These are phyloP conservation scores for Gossypium laxum DNA, from an alignment of 441 rosid species.

Conservation along the genomic window DNA sequence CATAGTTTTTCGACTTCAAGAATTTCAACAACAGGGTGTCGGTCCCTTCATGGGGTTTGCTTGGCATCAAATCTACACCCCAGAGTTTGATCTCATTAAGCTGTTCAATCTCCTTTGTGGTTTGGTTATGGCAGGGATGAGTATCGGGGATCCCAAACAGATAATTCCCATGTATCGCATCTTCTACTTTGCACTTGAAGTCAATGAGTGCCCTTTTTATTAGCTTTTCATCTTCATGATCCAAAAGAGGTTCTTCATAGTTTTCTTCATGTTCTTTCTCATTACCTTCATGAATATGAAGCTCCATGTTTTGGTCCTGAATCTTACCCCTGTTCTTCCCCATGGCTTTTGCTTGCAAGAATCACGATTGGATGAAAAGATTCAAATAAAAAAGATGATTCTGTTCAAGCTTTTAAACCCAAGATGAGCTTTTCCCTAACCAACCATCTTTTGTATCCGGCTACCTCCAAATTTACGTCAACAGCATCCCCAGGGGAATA, in stretches of 20 bases:
- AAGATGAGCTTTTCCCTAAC: not conserved
- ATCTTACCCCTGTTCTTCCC: slow-evolving; percentile 4
- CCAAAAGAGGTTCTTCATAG: not conserved
- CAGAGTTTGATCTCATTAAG: slow-evolving; percentile 30
- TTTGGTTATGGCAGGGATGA: slow-evolving; percentile 1
- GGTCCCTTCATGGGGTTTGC: slow-evolving; percentile 39
- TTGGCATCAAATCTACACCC: slow-evolving; percentile 52
- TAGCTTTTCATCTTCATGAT: slow-evolving; percentile 13
- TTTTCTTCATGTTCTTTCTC: not conserved
- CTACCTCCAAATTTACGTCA: not conserved
- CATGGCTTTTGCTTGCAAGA: not conserved
- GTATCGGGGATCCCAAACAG: slow-evolving; percentile 22
- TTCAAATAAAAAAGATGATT: not conserved
- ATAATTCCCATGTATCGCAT: slow-evolving; percentile 35
- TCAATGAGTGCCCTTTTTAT: slow-evolving; percentile 31
- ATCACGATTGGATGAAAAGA: not conserved
- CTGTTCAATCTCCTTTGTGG: not conserved
- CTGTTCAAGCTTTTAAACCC: not conserved
- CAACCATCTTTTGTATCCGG: not conserved
- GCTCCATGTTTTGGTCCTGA: not conserved
- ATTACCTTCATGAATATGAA: not conserved
- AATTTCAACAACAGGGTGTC: slow-evolving; percentile 38
- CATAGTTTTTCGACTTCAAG: slow-evolving; percentile 33
- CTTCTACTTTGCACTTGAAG: slow-evolving; percentile 36
- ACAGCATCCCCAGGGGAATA: not conserved